phyloP scores from a whole-genome alignment of 176 grass and related monocot species.

The Elymus sibiricus region DNA sequence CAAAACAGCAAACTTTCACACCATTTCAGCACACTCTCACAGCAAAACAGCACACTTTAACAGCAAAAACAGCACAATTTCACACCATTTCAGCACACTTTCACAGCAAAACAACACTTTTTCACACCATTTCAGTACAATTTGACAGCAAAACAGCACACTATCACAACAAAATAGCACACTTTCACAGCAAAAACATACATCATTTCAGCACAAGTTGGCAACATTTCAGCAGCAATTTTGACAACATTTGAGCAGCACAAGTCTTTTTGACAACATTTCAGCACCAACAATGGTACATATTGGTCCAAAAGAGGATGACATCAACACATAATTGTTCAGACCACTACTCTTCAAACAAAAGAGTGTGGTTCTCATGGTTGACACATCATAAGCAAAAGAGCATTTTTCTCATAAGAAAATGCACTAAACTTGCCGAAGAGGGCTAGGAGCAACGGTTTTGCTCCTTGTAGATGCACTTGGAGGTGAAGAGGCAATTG shows the following conservation, averaged over 20 bases:
- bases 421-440: neutral
- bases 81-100: too few species aligned
- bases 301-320: neutral
- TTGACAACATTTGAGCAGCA: neutral
- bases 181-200: too few species aligned
- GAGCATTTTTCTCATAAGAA: neutral
- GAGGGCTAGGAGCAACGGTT: neutral
- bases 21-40: too few species aligned
- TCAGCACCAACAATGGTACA: neutral
- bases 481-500: neutral
- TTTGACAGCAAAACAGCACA: too few species aligned
- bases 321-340: neutral
- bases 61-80: too few species aligned
- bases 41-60: too few species aligned
- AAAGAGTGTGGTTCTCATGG: neutral
- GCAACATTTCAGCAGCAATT: neutral
- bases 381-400: neutral
- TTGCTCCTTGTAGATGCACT: neutral
- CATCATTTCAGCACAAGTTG: too few species aligned
- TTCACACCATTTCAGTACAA: too few species aligned
- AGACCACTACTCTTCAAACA: neutral
- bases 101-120: too few species aligned
- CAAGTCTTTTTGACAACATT: neutral
- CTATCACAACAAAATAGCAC: too few species aligned
- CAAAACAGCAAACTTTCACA: too few species aligned